These are phyloP conservation scores for Leishmania arabica DNA, from an alignment of 208 protist genomes.

Conservation along the genomic window DNA sequence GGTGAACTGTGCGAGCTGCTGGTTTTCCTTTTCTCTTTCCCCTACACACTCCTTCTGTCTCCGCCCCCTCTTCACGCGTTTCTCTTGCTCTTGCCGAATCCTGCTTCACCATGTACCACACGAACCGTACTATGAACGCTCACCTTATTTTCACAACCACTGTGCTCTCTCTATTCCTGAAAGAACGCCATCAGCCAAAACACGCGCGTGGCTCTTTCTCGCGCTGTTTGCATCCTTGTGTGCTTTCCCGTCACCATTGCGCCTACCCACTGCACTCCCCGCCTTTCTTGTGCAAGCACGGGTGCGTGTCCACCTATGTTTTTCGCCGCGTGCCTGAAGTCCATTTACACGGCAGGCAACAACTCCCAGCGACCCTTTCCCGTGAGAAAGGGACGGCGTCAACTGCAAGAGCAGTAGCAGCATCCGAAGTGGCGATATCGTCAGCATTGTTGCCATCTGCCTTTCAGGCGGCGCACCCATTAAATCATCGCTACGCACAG, in stretches of 20 bases:
- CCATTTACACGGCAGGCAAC: neutral
- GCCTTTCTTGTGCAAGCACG: neutral
- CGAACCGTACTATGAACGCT: neutral
- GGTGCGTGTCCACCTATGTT: neutral
- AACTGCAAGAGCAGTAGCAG: neutral
- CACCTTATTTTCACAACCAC: neutral
- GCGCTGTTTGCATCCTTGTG: neutral
- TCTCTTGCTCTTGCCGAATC: neutral
- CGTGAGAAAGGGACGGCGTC: neutral
- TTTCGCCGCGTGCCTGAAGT: neutral
- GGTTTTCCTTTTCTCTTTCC: neutral
- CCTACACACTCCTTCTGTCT: neutral
- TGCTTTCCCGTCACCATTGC: neutral
- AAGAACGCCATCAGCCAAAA: neutral
- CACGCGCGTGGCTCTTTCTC: neutral
- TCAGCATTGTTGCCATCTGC: neutral
- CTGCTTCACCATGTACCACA: neutral
- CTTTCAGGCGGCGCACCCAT: neutral
- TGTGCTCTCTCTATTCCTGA: neutral
- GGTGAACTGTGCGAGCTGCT: neutral
- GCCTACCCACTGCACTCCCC: neutral
- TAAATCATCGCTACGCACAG: neutral
- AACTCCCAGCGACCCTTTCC: neutral
- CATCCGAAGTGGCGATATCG: neutral
- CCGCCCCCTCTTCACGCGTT: neutral